phyloP scores from a whole-genome alignment of 345 rosid genomes.

The Alliaria petiolata region DNA sequence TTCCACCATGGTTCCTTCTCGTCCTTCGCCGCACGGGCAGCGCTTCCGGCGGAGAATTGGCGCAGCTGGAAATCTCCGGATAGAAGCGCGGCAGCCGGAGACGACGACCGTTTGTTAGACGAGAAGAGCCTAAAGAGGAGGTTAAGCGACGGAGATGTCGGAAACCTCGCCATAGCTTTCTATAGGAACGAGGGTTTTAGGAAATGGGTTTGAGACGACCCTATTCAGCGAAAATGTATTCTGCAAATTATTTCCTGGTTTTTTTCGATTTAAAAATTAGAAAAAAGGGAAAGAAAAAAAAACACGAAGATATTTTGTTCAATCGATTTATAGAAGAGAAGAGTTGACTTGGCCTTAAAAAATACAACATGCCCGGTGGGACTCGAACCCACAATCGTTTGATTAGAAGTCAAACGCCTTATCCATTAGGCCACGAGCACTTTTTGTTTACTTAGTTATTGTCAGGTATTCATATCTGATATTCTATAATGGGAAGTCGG shows the following conservation, averaged over 20 bases:
- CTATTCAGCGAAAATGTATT: background rate
- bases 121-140: conserved; percentile 43
- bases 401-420: conserved; percentile 84
- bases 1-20: conserved; percentile 96
- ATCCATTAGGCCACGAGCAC: conserved; percentile 76
- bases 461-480: too few species aligned
- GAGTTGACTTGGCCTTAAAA: background rate
- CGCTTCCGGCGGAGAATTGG: conserved; percentile 62
- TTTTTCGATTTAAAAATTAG: background rate
- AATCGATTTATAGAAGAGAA: background rate
- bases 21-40: conserved; percentile 69
- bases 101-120: conserved; percentile 27
- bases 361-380: conserved; percentile 52
- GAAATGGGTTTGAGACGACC: conserved; percentile 7
- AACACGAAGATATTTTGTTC: background rate
- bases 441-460: background rate
- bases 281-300: background rate
- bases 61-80: conserved; percentile 52
- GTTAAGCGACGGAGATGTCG: conserved; percentile 42
- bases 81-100: conserved; percentile 58
- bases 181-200: conserved; percentile 22
- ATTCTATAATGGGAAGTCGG: too few species aligned
- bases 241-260: too few species aligned
- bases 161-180: conserved; percentile 52
- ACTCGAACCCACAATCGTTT: conserved; percentile 86